phyloP scores from a whole-genome alignment of 495 filamentous ascomycete genomes.

The Annulohypoxylon moriforme region DNA sequence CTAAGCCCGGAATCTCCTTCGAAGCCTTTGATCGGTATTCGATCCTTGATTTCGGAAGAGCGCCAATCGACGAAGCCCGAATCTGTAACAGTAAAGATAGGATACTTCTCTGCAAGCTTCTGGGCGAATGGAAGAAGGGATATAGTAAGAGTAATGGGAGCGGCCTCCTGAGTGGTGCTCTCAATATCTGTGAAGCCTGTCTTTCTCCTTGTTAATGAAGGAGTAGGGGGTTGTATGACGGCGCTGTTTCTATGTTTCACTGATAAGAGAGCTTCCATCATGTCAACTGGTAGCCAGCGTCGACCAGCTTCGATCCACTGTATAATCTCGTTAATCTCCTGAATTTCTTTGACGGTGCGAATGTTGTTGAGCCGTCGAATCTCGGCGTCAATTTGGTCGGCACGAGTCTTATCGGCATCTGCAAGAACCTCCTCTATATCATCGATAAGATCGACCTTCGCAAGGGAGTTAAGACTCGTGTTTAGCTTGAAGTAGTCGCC shows the following conservation, averaged over 20 bases:
- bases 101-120: slow-evolving; percentile 53
- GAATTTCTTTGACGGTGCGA: slow-evolving; percentile 52
- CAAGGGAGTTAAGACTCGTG: slow-evolving; percentile 51
- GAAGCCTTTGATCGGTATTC: slow-evolving; percentile 30
- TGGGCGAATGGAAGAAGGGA: slow-evolving; percentile 52
- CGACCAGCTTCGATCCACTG: slow-evolving; percentile 53
- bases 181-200: slow-evolving; percentile 19
- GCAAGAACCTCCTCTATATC: slow-evolving; percentile 53
- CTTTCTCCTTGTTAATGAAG: slow-evolving; percentile 28
- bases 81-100: slow-evolving; percentile 50
- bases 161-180: slow-evolving; percentile 17
- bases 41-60: slow-evolving; percentile 39
- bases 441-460: slow-evolving; percentile 51
- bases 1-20: slow-evolving; percentile 6
- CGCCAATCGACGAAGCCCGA: slow-evolving; percentile 43
- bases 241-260: slow-evolving; percentile 36
- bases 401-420: slow-evolving; percentile 51
- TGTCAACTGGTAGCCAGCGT: slow-evolving; percentile 39
- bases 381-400: slow-evolving; percentile 52
- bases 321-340: slow-evolving; percentile 57
- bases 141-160: slow-evolving; percentile 28
- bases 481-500: slow-evolving; percentile 55
- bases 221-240: neutral
- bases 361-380: slow-evolving; percentile 52
- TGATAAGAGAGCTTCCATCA: slow-evolving; percentile 44